Evolutionary conservation across 2,329 filamentous ascomycete genomes (phyloP), one percentile per base, ranked within the genome.

Genomic region (Malbranchea cinnamomea): DNA sequence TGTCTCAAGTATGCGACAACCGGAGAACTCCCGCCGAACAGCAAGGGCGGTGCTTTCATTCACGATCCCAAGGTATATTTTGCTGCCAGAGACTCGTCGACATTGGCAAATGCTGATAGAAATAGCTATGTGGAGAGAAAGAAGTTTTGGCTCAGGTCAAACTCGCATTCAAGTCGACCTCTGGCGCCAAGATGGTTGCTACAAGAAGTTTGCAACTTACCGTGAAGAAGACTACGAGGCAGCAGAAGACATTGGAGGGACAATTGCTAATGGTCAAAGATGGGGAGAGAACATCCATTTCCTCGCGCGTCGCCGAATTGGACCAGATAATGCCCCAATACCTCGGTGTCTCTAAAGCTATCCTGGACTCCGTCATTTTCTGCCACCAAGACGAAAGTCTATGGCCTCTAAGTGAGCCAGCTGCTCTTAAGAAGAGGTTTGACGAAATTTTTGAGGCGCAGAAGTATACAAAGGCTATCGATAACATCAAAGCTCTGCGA

Each of bases 1-100:
- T 92, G 84, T 52, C 78, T 98, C 48, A 94, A 94, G 52, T 98
- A 94, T 73, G 85, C 82, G 30, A 94, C 91, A 11, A 94, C 85
- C 5, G 91, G 89, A 33, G 80, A 91, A 47, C 69, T 92, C 27
- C 89, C 89, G 2, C 83, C 89, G 18, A 93, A 94, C 62, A 85
- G 77, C 49, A 74, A 68, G 60, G 78, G 79, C 16, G 85, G 84
- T 18, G 85, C 87, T 28, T 98, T 95, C 52, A 83, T 98, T 39
- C 87, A 98, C 52, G 89, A 98, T 46, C 89, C 89, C n/a, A 89
- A 89, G 60, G 69, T 79, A 52, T 37, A 43, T 37, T n/a, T n/a
- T n/a, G n/a, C n/a, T n/a, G n/a, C n/a, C n/a, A n/a, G n/a, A n/a
- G n/a, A n/a, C n/a, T n/a, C n/a, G 11, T 7, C 6, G 16, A 20